These are phyloP conservation scores for Fusarium pininemorale DNA, from an alignment of 2,329 filamentous ascomycete genomes.

Conservation along the genomic window DNA sequence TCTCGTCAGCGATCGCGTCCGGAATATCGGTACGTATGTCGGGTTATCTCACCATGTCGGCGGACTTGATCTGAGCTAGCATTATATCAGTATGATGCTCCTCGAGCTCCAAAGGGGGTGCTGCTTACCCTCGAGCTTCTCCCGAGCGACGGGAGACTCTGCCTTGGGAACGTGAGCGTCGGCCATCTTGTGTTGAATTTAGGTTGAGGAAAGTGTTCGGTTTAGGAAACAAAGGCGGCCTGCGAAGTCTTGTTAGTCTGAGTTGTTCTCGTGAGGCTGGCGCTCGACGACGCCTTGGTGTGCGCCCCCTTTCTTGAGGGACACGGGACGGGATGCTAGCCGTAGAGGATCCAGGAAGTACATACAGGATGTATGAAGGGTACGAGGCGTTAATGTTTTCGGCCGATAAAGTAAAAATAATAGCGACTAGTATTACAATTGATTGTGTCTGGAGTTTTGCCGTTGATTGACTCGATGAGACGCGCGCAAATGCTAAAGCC, in stretches of 20 bases:
- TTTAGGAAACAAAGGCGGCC: slow-evolving; percentile 19
- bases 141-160: slow-evolving; percentile 63
- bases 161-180: slow-evolving; percentile 49
- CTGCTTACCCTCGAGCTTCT: slow-evolving; percentile 78
- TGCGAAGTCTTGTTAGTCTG: slow-evolving; percentile 11
- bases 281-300: slow-evolving; percentile 25
- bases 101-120: neutral
- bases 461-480: slow-evolving; percentile 7
- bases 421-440: slow-evolving; percentile 8
- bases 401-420: neutral
- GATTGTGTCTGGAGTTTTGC: slow-evolving; percentile 13
- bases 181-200: slow-evolving; percentile 45
- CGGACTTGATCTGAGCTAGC: slow-evolving; percentile 94
- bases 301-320: slow-evolving; percentile 23
- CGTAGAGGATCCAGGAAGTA: slow-evolving; percentile 8
- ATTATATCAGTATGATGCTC: slow-evolving; percentile 17
- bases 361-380: slow-evolving; percentile 12
- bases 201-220: slow-evolving; percentile 15
- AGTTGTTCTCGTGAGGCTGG: slow-evolving; percentile 27
- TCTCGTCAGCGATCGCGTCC: slow-evolving; percentile 44
- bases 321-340: slow-evolving; percentile 12
- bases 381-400: slow-evolving; percentile 23
- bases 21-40: slow-evolving; percentile 11
- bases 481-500: slow-evolving; percentile 31
- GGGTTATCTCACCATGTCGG: slow-evolving; percentile 83